Evolutionary conservation across 2,329 filamentous ascomycete genomes (phyloP).

Genomic region (Aspergillus pseudoterreus): DNA sequence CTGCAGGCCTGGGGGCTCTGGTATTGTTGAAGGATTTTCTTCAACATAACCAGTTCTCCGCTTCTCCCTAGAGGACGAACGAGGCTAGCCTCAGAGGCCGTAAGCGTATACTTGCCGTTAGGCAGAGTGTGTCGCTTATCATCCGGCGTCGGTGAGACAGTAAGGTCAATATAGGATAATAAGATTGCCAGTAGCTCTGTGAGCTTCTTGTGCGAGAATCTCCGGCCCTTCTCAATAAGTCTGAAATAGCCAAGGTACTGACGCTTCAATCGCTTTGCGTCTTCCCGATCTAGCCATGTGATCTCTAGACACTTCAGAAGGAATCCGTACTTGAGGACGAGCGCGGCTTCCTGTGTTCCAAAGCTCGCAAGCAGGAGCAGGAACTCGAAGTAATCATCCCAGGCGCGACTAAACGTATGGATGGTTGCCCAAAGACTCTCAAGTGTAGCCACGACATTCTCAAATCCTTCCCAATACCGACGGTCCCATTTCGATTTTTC

Average conservation of each 20-base stretch:
- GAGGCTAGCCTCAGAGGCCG: slow-evolving; percentile 28
- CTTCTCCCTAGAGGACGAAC: slow-evolving; percentile 31
- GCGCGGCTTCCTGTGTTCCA: slow-evolving; percentile 55
- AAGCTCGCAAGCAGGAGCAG: slow-evolving; percentile 63
- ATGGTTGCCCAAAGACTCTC: slow-evolving; percentile 60
- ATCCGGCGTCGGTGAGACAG: slow-evolving; percentile 23
- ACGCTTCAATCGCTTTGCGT: slow-evolving; percentile 47
- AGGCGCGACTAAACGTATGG: slow-evolving; percentile 60
- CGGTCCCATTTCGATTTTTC: slow-evolving; percentile 23
- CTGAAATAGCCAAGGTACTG: slow-evolving; percentile 50
- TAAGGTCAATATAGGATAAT: slow-evolving; percentile 37
- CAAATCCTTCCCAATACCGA: slow-evolving; percentile 26
- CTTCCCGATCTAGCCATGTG: slow-evolving; percentile 56
- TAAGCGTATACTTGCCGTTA: slow-evolving; percentile 33
- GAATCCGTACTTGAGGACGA: slow-evolving; percentile 60
- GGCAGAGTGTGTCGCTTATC: slow-evolving; percentile 19
- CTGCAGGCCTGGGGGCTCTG: slow-evolving; percentile 53
- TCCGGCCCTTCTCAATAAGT: slow-evolving; percentile 45
- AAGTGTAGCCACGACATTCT: slow-evolving; percentile 46
- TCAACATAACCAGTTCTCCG: slow-evolving; percentile 42
- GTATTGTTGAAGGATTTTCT: slow-evolving; percentile 63
- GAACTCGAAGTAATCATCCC: slow-evolving; percentile 74
- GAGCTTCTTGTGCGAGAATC: slow-evolving; percentile 42
- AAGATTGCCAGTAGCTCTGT: slow-evolving; percentile 40
- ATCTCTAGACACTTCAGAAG: slow-evolving; percentile 58